Percentiles rank a stretch among this genome's conserved stretches.
Conservation (phyloP, 169 alveolate species). For the Perkinsus marinus region DNA sequence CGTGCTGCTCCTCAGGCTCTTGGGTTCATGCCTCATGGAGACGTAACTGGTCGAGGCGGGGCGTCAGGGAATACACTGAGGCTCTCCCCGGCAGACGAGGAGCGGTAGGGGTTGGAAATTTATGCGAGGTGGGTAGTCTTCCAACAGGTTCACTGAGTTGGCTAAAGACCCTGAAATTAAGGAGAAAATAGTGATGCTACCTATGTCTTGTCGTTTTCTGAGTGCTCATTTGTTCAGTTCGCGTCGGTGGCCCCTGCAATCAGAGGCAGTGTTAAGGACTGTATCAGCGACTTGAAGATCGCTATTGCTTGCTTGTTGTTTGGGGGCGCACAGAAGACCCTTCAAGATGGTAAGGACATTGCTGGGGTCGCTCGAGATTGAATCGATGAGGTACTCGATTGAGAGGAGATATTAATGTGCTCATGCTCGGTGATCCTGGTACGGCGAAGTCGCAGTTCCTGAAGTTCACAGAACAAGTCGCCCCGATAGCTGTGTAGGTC, state of each 20-base stretch:
- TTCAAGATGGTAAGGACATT: conserved; percentile 87
- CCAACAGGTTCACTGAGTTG: conserved; percentile 6
- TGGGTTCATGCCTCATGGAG: not conserved
- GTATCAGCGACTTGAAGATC: conserved; percentile 81
- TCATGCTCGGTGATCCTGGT: conserved; percentile 88
- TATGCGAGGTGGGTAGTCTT: not conserved
- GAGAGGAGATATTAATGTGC: conserved; percentile 75
- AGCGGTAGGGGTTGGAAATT: not conserved
- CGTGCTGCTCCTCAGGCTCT: not conserved
- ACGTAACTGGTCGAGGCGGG: not conserved
- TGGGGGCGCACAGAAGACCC: conserved; percentile 93
- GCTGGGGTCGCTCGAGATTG: conserved; percentile 40
- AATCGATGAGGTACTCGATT: conserved; percentile 21
- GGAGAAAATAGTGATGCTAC: conserved; percentile 52
- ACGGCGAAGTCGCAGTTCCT: conserved; percentile 84
- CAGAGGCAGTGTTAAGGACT: conserved; percentile 59
- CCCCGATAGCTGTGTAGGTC: conserved; percentile 91
- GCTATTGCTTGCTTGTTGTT: conserved; percentile 95
- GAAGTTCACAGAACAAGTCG: conserved; percentile 89
- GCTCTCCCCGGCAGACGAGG: not conserved
- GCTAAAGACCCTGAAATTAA: conserved; percentile 56
- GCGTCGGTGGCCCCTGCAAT: conserved; percentile 92
- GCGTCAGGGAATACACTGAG: not conserved
- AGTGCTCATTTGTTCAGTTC: not conserved
- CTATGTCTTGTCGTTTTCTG: conserved; percentile 25